Base-by-base conservation (phyloP, 345 rosid species). In the Draba incana region DNA sequence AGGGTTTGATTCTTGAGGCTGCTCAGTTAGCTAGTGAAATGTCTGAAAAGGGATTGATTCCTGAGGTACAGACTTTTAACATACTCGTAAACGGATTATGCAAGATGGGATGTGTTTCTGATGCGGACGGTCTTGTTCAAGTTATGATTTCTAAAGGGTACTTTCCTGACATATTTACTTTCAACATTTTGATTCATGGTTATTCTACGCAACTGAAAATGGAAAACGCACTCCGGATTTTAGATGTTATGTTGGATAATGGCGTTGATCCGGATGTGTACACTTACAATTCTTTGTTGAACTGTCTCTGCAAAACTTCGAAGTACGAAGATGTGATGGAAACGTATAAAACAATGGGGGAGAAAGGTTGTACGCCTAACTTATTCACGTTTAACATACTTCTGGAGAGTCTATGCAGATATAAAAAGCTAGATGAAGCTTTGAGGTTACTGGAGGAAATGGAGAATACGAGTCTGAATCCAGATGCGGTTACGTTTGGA, bases 41-140 rank as follows among this genome's bases (percentile, higher is more conserved):
- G 92, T 69, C 83, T 38, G 80, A 79, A 70, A 77, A 81, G 49
- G 91, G 88, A 71, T 81, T 83, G 68, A 62, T 69, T 55, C 95
- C 96, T 0, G 78, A 89, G 61, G 80, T 91, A 25, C 87, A 91
- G 83, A 89, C 96, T 62, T 94, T 88, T 70, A 91, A 94, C 76
- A 75, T 88, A 55, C 77, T 94, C 15, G 77, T 91, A 25, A 87
- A 89, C 63, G 97, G 96, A 51, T 79, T 94, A 39, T 87, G 96
- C 80, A 94, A 91, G 82, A 85, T 94, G 88, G 96, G 96, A 9
- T 86, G 94, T 25, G 78, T 89, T 64, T 79, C 88, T 67, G 99
- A 88, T 86, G 96, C 92, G 48, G 74, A 74, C 70, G 81, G 81
- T 60, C 77, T 91, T 30, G 61, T 89, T 75, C 82, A 87, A 73